Conservation (phyloP, 140 eudicot species). For the Senecio squalidus region DNA sequence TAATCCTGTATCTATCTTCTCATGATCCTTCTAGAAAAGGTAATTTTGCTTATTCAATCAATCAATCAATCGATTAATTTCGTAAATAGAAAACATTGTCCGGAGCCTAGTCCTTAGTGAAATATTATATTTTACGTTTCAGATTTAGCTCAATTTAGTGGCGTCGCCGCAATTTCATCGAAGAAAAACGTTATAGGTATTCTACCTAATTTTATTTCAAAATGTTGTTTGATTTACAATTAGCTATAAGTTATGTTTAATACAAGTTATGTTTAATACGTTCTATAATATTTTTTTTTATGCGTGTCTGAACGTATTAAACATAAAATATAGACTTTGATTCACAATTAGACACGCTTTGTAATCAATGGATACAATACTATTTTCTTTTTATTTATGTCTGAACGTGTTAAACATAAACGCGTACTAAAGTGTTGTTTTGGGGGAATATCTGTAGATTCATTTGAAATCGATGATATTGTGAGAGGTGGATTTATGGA, state of each 20-base stretch:
- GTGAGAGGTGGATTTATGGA: constrained; percentile 26
- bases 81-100: no score
- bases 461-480: constrained; percentile 37
- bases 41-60: neutral
- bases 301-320: no score
- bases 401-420: no score
- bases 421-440: neutral
- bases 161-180: constrained; percentile 32
- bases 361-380: no score
- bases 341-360: no score
- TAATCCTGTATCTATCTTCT: constrained; percentile 73
- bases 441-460: constrained; percentile 16
- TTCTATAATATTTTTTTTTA: no score
- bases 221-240: constrained; percentile 13
- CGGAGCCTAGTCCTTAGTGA: no score
- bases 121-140: constrained; percentile 19
- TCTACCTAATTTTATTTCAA: neutral
- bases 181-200: constrained; percentile 42
- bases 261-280: neutral
- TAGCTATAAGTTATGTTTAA: neutral
- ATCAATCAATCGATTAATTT: neutral
- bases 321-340: no score
- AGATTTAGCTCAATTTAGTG: constrained; percentile 57
- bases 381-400: no score
- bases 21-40: constrained; percentile 71